phyloP scores from a whole-genome alignment of 2,329 filamentous ascomycete genomes.

The Cladorrhinum sp. region DNA sequence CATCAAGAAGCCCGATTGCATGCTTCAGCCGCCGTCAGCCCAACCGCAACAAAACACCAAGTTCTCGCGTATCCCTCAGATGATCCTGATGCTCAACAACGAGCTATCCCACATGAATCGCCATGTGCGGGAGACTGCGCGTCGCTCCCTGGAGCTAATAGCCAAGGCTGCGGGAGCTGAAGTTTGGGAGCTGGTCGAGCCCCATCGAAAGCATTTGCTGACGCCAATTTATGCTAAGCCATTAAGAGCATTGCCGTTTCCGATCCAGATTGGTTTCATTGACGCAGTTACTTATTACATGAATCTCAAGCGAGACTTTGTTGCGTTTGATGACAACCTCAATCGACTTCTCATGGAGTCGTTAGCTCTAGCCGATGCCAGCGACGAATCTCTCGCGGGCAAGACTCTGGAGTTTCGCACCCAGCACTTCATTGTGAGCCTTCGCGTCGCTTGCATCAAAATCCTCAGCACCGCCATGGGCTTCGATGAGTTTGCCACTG shows the following conservation, averaged over 20 bases:
- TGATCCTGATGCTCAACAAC: constrained; percentile 81
- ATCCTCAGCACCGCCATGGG: constrained; percentile 90
- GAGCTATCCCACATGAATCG: constrained; percentile 96
- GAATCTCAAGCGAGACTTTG: constrained; percentile 80
- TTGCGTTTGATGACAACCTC: constrained; percentile 87
- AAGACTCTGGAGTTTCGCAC: constrained; percentile 93
- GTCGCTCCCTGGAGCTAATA: constrained; percentile 75
- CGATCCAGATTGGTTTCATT: constrained; percentile 96
- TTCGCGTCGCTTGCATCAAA: constrained; percentile 90
- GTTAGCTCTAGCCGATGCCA: constrained; percentile 87
- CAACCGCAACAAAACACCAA: constrained; percentile 38
- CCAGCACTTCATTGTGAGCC: constrained; percentile 87
- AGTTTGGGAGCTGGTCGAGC: constrained; percentile 83
- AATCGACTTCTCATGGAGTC: constrained; percentile 92
- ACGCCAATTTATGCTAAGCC: constrained; percentile 94
- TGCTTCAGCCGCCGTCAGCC: constrained; percentile 46
- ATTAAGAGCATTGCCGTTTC: constrained; percentile 84
- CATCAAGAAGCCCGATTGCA: constrained; percentile 70
- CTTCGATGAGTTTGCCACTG: constrained; percentile 85
- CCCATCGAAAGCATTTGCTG: constrained; percentile 86
- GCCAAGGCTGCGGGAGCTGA: constrained; percentile 74
- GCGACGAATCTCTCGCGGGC: constrained; percentile 86
- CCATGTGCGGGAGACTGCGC: constrained; percentile 85
- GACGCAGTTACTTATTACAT: constrained; percentile 96
- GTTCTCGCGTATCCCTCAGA: constrained; percentile 61